phyloP scores from a whole-genome alignment of 768 basidiomycete species.

The Udeniomyces megalosporus region DNA sequence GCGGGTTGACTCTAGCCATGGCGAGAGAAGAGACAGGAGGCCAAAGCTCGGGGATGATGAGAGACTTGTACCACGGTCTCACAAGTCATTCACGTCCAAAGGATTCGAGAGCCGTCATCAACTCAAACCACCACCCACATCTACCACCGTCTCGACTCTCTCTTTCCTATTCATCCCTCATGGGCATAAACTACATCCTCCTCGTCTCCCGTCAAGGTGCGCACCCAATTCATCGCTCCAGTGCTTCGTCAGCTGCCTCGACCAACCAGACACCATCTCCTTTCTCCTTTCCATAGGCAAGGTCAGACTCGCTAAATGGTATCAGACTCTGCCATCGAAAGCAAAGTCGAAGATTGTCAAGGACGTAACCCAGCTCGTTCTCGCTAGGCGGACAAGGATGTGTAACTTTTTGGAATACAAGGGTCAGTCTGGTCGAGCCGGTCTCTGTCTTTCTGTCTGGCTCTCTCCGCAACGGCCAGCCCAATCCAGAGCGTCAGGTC shows the following conservation, averaged over 20 bases:
- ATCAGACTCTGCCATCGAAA: slow-evolving; percentile 53
- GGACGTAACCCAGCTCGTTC: slow-evolving; percentile 83
- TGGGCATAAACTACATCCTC: slow-evolving; percentile 63
- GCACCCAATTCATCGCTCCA: neutral
- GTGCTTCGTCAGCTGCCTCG: too few species aligned
- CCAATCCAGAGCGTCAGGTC: neutral
- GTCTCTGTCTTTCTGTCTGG: neutral
- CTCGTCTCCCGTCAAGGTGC: slow-evolving; percentile 75
- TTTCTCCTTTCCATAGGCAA: slow-evolving; percentile 44
- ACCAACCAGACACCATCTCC: neutral
- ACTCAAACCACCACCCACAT: too few species aligned
- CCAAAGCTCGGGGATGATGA: too few species aligned
- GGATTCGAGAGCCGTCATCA: too few species aligned
- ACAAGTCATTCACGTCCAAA: too few species aligned
- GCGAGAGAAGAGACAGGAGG: too few species aligned
- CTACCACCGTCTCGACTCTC: neutral
- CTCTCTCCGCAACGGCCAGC: neutral
- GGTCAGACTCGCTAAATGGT: slow-evolving; percentile 92
- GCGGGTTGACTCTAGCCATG: too few species aligned
- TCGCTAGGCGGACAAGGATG: slow-evolving; percentile 74
- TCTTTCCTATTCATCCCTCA: neutral
- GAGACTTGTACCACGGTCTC: too few species aligned
- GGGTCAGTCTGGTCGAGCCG: slow-evolving; percentile 38
- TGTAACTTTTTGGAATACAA: slow-evolving; percentile 96
- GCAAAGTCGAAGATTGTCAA: slow-evolving; percentile 79